Percentiles rank a stretch among this genome's conserved stretches.
phyloP scores from a whole-genome alignment of 768 basidiomycete genomes.

The Auriscalpium orientale region DNA sequence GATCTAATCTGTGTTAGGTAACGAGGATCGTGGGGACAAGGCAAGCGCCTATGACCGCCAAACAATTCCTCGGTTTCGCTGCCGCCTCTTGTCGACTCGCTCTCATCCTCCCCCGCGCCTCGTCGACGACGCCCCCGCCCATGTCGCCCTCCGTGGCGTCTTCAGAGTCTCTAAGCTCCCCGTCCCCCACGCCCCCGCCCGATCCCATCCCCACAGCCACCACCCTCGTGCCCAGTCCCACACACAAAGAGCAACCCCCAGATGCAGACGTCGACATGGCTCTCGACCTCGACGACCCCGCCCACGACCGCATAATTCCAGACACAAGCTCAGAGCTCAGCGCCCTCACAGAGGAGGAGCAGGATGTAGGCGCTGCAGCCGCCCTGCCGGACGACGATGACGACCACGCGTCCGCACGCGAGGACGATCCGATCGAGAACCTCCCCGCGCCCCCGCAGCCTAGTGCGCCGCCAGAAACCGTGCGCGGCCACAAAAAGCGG shows the following conservation, averaged over 20 bases:
- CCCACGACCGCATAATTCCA: no score
- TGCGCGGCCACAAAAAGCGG: conserved; percentile 35
- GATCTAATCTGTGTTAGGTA: no score
- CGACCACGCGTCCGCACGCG: conserved; percentile 17
- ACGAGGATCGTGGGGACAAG: no score
- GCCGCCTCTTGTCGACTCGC: background rate
- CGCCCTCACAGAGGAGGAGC: conserved; percentile 78
- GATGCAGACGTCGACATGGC: conserved; percentile 23
- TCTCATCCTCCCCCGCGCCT: background rate
- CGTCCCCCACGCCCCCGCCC: conserved; percentile 53
- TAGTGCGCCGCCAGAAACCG: conserved; percentile 3
- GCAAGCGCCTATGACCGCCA: background rate
- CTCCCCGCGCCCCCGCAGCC: conserved; percentile 16
- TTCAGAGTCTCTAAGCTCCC: conserved; percentile 57
- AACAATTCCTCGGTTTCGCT: background rate
- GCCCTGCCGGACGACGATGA: conserved; percentile 15
- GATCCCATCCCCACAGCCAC: conserved; percentile 16
- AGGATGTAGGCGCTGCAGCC: conserved; percentile 38
- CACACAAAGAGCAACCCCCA: conserved; percentile 24
- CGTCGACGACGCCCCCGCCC: background rate
- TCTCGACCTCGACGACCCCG: conserved; percentile 29
- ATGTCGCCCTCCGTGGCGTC: conserved; percentile 54
- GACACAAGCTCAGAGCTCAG: conserved; percentile 66
- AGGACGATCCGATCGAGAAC: conserved; percentile 21
- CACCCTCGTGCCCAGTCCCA: conserved; percentile 11